phyloP scores from a whole-genome alignment of 2,329 filamentous ascomycete genomes.

The Orbilia blumenaviensis region DNA sequence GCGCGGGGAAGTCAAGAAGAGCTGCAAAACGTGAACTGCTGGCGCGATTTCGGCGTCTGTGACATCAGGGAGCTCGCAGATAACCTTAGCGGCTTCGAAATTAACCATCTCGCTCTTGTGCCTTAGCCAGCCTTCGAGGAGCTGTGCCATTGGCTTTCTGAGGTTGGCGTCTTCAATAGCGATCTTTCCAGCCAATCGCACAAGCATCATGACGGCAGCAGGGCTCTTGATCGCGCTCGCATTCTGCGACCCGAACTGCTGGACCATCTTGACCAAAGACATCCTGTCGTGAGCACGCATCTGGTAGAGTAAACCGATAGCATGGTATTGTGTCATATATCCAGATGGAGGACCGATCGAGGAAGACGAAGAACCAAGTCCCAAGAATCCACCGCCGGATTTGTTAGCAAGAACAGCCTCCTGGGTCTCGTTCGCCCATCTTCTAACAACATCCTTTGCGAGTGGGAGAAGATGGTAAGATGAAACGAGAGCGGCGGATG shows the following conservation, averaged over 20 bases:
- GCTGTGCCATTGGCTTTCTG: slow-evolving; percentile 94
- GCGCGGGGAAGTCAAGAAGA: slow-evolving; percentile 94
- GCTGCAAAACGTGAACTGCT: slow-evolving; percentile 91
- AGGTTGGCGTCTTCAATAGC: slow-evolving; percentile 91
- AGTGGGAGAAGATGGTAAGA: slow-evolving; percentile 98
- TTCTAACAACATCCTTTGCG: slow-evolving; percentile 89
- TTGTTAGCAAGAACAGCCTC: slow-evolving; percentile 90
- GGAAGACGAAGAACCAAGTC: slow-evolving; percentile 82
- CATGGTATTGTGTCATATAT: slow-evolving; percentile 98
- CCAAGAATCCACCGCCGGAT: slow-evolving; percentile 86
- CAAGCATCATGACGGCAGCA: slow-evolving; percentile 88
- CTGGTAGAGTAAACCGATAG: slow-evolving; percentile 95
- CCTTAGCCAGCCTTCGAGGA: slow-evolving; percentile 93
- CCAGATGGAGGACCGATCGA: slow-evolving; percentile 87
- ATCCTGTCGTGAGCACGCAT: slow-evolving; percentile 98
- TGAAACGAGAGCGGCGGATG: slow-evolving; percentile 92
- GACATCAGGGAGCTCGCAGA: slow-evolving; percentile 92
- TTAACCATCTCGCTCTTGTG: slow-evolving; percentile 99
- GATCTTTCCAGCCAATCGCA: slow-evolving; percentile 89
- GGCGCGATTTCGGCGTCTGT: slow-evolving; percentile 90
- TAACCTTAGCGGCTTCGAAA: slow-evolving; percentile 97
- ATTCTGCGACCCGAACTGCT: slow-evolving; percentile 81
- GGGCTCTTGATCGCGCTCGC: slow-evolving; percentile 94
- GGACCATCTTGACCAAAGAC: slow-evolving; percentile 99
- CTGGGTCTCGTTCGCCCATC: slow-evolving; percentile 98